phyloP scores from a whole-genome alignment of 192 early-diverging fungal genomes.

The Umbelopsis sp. region DNA sequence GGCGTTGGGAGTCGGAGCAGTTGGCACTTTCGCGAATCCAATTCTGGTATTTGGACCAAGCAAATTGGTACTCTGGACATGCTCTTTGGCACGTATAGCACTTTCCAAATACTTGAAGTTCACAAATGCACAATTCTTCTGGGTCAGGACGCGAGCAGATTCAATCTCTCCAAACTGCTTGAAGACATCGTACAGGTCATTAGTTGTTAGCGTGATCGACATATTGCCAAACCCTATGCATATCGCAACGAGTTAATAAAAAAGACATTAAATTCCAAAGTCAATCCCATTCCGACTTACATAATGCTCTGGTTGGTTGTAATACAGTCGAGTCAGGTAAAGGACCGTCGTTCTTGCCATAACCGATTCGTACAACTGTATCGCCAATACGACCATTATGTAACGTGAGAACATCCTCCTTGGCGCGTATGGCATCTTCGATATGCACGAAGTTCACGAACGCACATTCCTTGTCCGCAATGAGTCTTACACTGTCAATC shows the following conservation, averaged over 20 bases:
- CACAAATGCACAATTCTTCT: conserved; percentile 96
- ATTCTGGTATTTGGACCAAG: conserved; percentile 16
- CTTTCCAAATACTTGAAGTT: conserved; percentile 89
- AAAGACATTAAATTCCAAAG: too few species aligned
- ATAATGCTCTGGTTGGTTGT: conserved; percentile 10
- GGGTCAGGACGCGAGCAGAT: conserved; percentile 89
- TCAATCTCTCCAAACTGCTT: conserved; percentile 80
- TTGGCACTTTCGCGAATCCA: conserved; percentile 36
- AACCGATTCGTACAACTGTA: conserved; percentile 78
- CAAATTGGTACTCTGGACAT: conserved; percentile 10
- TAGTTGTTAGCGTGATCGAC: conserved; percentile 69
- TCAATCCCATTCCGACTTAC: background rate
- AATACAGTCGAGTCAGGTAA: conserved; percentile 27
- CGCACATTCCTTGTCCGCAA: conserved; percentile 94
- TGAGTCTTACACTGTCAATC: conserved; percentile 85
- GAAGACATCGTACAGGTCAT: conserved; percentile 74
- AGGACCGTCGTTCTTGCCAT: conserved; percentile 69
- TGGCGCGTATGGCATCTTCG: conserved; percentile 88
- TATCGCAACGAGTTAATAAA: background rate
- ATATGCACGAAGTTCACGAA: conserved; percentile 88
- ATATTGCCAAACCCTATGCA: conserved; percentile 93
- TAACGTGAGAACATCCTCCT: conserved; percentile 75
- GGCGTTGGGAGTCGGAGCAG: background rate
- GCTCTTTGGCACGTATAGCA: conserved; percentile 81
- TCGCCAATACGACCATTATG: conserved; percentile 77